These are phyloP conservation scores for Atalantia buxifolia DNA, from an alignment of 345 rosid genomes.

Conservation along the genomic window DNA sequence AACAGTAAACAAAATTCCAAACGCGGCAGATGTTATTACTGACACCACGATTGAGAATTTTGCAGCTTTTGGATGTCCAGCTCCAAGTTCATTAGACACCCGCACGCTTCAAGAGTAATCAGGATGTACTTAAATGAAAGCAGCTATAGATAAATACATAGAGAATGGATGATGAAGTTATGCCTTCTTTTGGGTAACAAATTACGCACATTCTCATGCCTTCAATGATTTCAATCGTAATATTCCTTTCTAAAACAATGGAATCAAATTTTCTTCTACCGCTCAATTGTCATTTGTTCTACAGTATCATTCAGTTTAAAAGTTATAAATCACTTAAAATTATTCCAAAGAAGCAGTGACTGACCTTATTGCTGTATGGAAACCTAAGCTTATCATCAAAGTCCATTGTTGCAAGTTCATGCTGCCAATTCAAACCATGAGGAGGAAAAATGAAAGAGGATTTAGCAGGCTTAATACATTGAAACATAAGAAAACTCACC, in stretches of 20 bases:
- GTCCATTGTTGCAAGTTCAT: slow-evolving; percentile 46
- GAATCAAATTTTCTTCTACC: not conserved
- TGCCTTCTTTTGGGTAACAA: not conserved
- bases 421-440: slow-evolving; percentile 28
- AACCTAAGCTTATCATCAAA: slow-evolving; percentile 49
- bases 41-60: slow-evolving; percentile 34
- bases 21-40: slow-evolving; percentile 22
- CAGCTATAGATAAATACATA: not conserved
- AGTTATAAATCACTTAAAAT: not conserved
- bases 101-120: slow-evolving; percentile 32
- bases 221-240: not conserved
- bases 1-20: slow-evolving; percentile 32
- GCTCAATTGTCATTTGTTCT: too few species aligned
- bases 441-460: not conserved
- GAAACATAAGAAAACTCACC: slow-evolving; percentile 23
- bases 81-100: slow-evolving; percentile 57
- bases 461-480: not conserved
- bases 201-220: not conserved
- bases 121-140: not conserved
- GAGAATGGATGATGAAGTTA: not conserved
- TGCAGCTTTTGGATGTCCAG: slow-evolving; percentile 46
- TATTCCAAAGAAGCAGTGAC: slow-evolving; percentile 3
- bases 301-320: not conserved
- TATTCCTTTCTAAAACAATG: not conserved
- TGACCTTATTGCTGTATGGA: slow-evolving; percentile 54